phyloP scores from a whole-genome alignment of 2,329 filamentous ascomycete genomes.

The Hortaea sp. region DNA sequence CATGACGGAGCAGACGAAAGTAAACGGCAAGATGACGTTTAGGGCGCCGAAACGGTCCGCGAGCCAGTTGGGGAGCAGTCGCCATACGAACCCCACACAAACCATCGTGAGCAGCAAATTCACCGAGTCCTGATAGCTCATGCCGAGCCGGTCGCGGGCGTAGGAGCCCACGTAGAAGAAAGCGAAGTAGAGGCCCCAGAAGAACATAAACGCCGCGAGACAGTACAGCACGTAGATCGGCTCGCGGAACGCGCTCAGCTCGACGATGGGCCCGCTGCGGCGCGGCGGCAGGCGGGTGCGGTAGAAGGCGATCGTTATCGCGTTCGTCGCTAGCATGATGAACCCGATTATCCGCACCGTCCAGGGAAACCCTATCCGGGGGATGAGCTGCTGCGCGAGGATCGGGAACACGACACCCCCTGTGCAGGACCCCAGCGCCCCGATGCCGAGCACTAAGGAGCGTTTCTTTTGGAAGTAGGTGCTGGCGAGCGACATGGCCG shows the following conservation, averaged over 20 bases:
- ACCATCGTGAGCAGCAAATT: conserved; percentile 49
- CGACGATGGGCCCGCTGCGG: conserved; percentile 32
- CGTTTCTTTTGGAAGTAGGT: conserved; percentile 54
- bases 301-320: conserved; percentile 19
- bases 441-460: conserved; percentile 49
- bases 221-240: conserved; percentile 31
- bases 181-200: conserved; percentile 30
- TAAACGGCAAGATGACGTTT: neutral
- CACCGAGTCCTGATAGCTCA: conserved; percentile 42
- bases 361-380: conserved; percentile 45
- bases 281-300: conserved; percentile 34
- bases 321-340: conserved; percentile 29
- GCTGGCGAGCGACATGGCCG: conserved; percentile 47
- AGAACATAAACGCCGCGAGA: conserved; percentile 40
- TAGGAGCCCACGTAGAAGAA: conserved; percentile 38
- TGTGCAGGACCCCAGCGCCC: conserved; percentile 49
- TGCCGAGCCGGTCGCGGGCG: conserved; percentile 27
- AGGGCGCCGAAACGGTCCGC: neutral
- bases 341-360: conserved; percentile 37
- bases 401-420: conserved; percentile 47
- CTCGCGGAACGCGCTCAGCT: conserved; percentile 32
- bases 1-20: neutral
- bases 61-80: conserved; percentile 43
- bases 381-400: conserved; percentile 40
- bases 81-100: conserved; percentile 45